Evolutionary conservation across 495 filamentous ascomycete genomes (phyloP).

Genomic region (Ramalina peruviana): DNA sequence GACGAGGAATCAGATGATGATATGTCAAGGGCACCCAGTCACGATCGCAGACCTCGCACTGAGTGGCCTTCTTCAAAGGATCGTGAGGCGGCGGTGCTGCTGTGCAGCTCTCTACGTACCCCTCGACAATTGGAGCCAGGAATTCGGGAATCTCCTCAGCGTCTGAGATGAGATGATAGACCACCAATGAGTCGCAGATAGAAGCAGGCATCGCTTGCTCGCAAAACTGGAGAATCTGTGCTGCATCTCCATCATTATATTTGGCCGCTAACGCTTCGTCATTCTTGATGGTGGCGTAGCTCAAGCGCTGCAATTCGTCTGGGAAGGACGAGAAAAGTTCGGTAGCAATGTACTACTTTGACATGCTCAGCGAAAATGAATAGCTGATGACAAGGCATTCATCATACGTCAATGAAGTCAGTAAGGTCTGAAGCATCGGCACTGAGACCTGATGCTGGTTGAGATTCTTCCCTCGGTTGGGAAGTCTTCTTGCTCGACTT

Average conservation of each 20-base stretch:
- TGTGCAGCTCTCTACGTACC: constrained; percentile 41
- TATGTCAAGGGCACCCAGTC: constrained; percentile 66
- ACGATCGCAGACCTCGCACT: constrained; percentile 73
- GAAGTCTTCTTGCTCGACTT: constrained; percentile 26
- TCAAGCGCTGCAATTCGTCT: constrained; percentile 40
- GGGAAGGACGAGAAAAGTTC: constrained; percentile 57
- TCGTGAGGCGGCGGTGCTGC: constrained; percentile 40
- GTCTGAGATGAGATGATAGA: constrained; percentile 43
- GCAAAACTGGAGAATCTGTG: constrained; percentile 27
- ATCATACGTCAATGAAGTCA: constrained; percentile 53
- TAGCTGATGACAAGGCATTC: neutral
- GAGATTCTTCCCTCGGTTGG: constrained; percentile 13
- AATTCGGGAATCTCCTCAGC: constrained; percentile 35
- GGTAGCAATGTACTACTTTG: constrained; percentile 49
- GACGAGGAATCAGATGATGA: constrained; percentile 70
- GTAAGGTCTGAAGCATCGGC: constrained; percentile 50
- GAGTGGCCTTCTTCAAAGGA: constrained; percentile 34
- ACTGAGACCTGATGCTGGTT: constrained; percentile 13
- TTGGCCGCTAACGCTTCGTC: constrained; percentile 29
- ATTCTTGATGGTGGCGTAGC: constrained; percentile 40
- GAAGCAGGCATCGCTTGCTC: constrained; percentile 33
- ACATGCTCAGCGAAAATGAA: constrained; percentile 3
- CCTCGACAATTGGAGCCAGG: constrained; percentile 43
- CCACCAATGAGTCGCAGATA: constrained; percentile 44
- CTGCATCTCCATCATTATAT: constrained; percentile 36